Conservation (phyloP, 2,329 filamentous ascomycete genomes). For the Ceratocystis destructans region DNA sequence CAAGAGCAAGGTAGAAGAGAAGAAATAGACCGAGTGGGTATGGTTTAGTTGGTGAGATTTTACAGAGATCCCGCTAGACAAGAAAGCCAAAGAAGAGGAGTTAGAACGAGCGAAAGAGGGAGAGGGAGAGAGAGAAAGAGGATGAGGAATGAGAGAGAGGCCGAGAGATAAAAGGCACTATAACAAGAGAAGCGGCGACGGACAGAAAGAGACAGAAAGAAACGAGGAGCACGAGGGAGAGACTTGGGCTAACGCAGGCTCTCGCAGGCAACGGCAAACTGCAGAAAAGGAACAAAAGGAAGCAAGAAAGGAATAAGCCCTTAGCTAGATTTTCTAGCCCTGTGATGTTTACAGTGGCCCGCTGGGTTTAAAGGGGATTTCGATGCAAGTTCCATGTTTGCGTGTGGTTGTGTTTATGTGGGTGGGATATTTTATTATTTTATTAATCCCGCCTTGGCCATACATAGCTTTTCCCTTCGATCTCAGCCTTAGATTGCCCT, state of each 20-base stretch:
- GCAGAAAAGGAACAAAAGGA: neutral
- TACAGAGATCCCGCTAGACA: neutral
- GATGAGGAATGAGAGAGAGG: neutral
- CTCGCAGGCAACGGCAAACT: neutral
- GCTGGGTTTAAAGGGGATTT: neutral
- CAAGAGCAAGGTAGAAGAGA: conserved; percentile 9
- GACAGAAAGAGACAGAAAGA: neutral
- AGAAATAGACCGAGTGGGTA: conserved; percentile 13
- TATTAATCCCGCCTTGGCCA: neutral
- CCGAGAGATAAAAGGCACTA: neutral
- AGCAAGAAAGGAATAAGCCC: neutral
- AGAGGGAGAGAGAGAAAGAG: neutral
- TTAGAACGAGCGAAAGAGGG: neutral
- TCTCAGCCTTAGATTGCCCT: neutral
- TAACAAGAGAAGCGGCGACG: neutral
- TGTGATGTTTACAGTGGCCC: neutral
- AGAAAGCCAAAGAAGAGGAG: neutral
- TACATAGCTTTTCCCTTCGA: neutral
- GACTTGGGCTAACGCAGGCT: neutral
- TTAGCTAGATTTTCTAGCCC: neutral
- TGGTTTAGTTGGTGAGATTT: neutral
- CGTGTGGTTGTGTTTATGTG: neutral
- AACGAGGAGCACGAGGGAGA: neutral
- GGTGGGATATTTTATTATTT: neutral
- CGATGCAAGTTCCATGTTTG: neutral